These are phyloP conservation scores for Amylocarpus encephaloides DNA, from an alignment of 2,329 filamentous ascomycete genomes.

Conservation along the genomic window DNA sequence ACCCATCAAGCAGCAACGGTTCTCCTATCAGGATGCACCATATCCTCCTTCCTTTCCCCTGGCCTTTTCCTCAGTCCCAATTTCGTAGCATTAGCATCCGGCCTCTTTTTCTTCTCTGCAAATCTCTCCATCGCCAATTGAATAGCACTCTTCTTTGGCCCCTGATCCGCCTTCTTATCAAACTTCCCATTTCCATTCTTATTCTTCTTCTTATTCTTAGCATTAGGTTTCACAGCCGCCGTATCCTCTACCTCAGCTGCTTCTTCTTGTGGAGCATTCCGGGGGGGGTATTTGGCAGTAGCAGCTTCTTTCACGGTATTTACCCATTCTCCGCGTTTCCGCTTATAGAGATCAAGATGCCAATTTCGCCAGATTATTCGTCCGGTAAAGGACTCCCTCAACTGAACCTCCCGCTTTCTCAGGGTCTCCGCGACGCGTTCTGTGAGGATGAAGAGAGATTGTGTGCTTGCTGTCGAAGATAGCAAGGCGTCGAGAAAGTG, in stretches of 20 bases:
- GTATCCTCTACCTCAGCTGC: background rate
- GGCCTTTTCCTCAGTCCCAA: constrained; percentile 2
- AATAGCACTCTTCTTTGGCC: constrained; percentile 24
- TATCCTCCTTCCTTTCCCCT: constrained; percentile 9
- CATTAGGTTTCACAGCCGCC: background rate
- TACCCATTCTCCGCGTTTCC: constrained; percentile 57
- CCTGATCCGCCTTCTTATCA: constrained; percentile 6
- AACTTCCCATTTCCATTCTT: constrained; percentile 7
- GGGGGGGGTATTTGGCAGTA: background rate
- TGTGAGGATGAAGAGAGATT: constrained; percentile 54
- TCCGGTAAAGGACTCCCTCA: constrained; percentile 60
- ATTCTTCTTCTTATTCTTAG: constrained; percentile 10
- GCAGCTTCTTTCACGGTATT: constrained; percentile 43
- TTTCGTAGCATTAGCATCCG: background rate
- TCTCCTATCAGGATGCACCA: constrained; percentile 2
- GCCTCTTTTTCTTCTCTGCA: constrained; percentile 22
- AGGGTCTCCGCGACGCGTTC: constrained; percentile 62
- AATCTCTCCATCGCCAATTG: constrained; percentile 29
- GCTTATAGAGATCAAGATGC: constrained; percentile 66
- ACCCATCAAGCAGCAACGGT: background rate
- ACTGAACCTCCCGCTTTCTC: constrained; percentile 47
- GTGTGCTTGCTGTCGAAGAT: constrained; percentile 26
- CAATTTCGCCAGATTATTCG: constrained; percentile 68
- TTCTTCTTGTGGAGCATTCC: background rate
- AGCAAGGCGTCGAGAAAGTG: constrained; percentile 64